A percentile compares a stretch with the other conserved stretches of the same genome.
Conservation (phyloP, 345 rosid species). For the Rhizophora apiculata region DNA sequence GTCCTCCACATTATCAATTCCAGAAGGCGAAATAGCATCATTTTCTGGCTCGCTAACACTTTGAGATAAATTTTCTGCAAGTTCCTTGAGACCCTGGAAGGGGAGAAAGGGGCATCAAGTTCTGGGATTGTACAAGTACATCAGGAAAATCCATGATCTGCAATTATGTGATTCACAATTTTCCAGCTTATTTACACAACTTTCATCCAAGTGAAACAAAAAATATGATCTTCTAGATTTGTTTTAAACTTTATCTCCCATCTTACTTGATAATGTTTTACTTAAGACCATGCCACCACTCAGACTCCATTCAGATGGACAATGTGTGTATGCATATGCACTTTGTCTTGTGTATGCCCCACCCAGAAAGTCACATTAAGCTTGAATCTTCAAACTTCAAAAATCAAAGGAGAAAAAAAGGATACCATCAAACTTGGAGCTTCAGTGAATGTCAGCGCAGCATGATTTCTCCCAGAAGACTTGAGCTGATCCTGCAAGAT, state of each 20-base stretch:
- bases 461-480: slow-evolving; percentile 48
- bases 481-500: slow-evolving; percentile 65
- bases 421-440: slow-evolving; percentile 47
- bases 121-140: neutral
- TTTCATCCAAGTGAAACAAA: too few relatives aligned
- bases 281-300: too few relatives aligned
- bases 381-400: neutral
- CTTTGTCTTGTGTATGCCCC: neutral
- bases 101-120: neutral
- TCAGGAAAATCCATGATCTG: neutral
- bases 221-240: too few relatives aligned
- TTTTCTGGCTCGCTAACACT: slow-evolving; percentile 20
- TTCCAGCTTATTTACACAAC: neutral
- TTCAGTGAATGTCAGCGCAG: slow-evolving; percentile 39
- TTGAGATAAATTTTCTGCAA: slow-evolving; percentile 31
- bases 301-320: too few relatives aligned
- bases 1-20: slow-evolving; percentile 25
- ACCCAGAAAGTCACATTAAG: neutral
- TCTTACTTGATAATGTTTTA: too few relatives aligned
- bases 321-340: neutral
- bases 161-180: neutral
- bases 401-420: neutral
- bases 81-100: slow-evolving; percentile 56
- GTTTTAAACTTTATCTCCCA: too few relatives aligned
- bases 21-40: slow-evolving; percentile 17